These are phyloP conservation scores for Boletellus sp. DNA, from an alignment of 768 basidiomycete species.

Conservation along the genomic window DNA sequence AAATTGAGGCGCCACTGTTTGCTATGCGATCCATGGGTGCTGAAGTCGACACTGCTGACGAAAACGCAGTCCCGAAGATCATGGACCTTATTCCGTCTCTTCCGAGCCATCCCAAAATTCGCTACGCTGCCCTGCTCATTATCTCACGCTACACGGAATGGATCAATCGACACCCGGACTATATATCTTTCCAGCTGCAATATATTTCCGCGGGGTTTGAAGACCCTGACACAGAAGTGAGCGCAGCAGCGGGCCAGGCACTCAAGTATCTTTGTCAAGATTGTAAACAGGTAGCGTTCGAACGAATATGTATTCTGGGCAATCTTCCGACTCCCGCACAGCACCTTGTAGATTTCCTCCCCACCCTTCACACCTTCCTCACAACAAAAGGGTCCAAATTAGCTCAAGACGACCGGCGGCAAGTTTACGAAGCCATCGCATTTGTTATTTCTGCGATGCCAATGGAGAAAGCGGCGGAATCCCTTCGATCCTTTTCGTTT, in stretches of 20 bases:
- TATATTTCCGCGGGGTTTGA: constrained; percentile 94
- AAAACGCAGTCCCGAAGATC: constrained; percentile 88
- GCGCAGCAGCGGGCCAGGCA: constrained; percentile 92
- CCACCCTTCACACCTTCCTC: constrained; percentile 88
- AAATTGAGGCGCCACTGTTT: constrained; percentile 95
- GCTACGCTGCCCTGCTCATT: constrained; percentile 92
- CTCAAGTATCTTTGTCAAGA: constrained; percentile 97
- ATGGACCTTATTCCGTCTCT: constrained; percentile 92
- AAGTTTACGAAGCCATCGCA: constrained; percentile 94
- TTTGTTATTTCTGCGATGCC: constrained; percentile 94
- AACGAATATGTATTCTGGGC: constrained; percentile 6
- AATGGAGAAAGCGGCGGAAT: constrained; percentile 81
- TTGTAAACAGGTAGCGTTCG: constrained; percentile 67
- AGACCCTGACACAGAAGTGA: constrained; percentile 73
- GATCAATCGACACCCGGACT: constrained; percentile 85
- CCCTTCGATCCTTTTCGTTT: constrained; percentile 79
- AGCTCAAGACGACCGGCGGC: constrained; percentile 79
- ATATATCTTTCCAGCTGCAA: constrained; percentile 80
- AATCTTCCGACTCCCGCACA: constrained; percentile 27
- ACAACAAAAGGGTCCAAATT: constrained; percentile 75
- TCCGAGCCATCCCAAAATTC: constrained; percentile 85
- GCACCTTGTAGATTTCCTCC: constrained; percentile 90
- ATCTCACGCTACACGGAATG: constrained; percentile 96
- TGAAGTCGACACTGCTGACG: constrained; percentile 79
- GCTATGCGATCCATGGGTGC: constrained; percentile 98